Evolutionary conservation across 805 yeast genomes (phyloP).

Genomic region (Starmerella gropengiesseri): DNA sequence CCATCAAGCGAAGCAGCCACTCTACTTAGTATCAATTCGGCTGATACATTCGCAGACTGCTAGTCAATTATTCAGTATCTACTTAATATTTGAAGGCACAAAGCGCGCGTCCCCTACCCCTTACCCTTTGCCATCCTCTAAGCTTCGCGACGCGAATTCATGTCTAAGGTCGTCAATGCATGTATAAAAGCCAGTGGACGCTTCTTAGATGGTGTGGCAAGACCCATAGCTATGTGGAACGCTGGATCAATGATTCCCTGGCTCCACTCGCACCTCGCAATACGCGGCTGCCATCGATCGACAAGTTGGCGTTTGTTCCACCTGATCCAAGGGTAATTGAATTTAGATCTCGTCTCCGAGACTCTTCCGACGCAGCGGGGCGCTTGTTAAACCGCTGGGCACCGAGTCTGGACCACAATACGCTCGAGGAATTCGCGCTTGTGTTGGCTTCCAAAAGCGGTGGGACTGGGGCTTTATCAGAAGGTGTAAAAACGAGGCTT

Average conservation of each 20-base stretch:
- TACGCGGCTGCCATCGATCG: constrained; percentile 13
- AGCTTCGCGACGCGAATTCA: background rate
- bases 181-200: constrained; percentile 12
- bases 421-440: constrained; percentile 6
- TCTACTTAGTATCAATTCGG: too few relatives aligned
- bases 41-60: too few relatives aligned
- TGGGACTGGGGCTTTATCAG: background rate
- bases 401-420: background rate
- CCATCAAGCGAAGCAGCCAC: too few relatives aligned
- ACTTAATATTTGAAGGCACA: too few relatives aligned
- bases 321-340: constrained; percentile 4
- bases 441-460: background rate
- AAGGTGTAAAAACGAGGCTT: background rate
- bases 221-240: constrained; percentile 2
- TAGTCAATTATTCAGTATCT: too few relatives aligned
- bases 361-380: background rate
- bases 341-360: background rate
- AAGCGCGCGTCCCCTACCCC: too few relatives aligned
- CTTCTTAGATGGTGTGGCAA: constrained; percentile 11
- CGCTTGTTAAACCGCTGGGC: background rate
- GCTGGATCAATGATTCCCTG: background rate
- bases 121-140: background rate
- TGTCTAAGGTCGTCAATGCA: background rate
- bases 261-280: background rate
- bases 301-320: constrained; percentile 6